A percentile compares a stretch with the other conserved stretches of the same genome.
phyloP scores from a whole-genome alignment of 192 early-diverging fungal genomes.

The Funneliformis geosporum region DNA sequence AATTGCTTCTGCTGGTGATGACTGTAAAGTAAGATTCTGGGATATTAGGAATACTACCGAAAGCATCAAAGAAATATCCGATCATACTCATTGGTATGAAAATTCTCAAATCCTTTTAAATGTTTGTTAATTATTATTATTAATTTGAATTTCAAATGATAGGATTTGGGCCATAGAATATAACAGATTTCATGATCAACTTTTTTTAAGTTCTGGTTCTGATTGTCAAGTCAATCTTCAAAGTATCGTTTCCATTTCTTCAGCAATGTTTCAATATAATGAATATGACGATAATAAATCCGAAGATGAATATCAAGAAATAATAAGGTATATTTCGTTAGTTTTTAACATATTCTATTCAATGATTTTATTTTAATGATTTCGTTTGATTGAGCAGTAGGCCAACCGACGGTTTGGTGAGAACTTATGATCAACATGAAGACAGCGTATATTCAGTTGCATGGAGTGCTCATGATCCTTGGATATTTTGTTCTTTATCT shows the following conservation, averaged over 20 bases:
- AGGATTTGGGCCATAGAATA: constrained; percentile 84
- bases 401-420: constrained; percentile 79
- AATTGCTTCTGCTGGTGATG: constrained; percentile 84
- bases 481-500: constrained; percentile 93
- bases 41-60: constrained; percentile 62
- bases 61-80: constrained; percentile 66
- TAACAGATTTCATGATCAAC: constrained; percentile 92
- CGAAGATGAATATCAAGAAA: constrained; percentile 38
- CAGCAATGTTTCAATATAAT: constrained; percentile 57
- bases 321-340: constrained; percentile 13
- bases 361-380: neutral
- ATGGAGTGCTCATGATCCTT: constrained; percentile 90
- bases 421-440: constrained; percentile 92
- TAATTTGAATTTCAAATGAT: constrained; percentile 10
- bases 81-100: constrained; percentile 85
- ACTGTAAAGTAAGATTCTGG: constrained; percentile 88
- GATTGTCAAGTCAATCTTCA: constrained; percentile 90
- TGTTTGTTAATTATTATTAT: neutral
- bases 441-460: constrained; percentile 88
- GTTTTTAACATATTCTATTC: neutral
- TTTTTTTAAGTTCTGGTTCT: constrained; percentile 80
- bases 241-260: constrained; percentile 83
- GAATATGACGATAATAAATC: constrained; percentile 39
- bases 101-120: too few relatives aligned
- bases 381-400: constrained; percentile 30